A percentile compares a stretch with the other conserved stretches of the same genome.
phyloP scores from a whole-genome alignment of 2,329 filamentous ascomycete genomes.

The Ophiostoma pallidulum region DNA sequence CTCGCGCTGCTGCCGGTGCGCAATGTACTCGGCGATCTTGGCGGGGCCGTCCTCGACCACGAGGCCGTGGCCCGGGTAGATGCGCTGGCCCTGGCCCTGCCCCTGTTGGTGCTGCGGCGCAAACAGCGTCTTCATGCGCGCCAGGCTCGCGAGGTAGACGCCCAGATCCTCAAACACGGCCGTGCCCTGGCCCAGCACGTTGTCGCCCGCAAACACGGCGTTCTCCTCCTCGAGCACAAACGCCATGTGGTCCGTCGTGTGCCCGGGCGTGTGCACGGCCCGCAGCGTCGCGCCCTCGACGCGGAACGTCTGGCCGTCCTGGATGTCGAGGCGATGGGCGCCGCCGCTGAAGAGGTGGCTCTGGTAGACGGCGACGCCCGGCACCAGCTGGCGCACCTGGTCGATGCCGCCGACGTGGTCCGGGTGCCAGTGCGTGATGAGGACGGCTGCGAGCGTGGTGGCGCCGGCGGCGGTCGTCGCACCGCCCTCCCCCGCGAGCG shows the following conservation, averaged over 20 bases:
- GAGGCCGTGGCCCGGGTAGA: conserved; percentile 82
- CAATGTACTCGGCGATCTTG: conserved; percentile 74
- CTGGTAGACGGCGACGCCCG: conserved; percentile 54
- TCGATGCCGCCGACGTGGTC: conserved; percentile 81
- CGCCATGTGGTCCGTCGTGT: conserved; percentile 61
- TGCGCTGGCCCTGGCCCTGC: conserved; percentile 48
- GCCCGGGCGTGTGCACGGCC: conserved; percentile 58
- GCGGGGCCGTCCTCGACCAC: conserved; percentile 62
- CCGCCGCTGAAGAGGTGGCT: conserved; percentile 31
- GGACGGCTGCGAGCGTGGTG: conserved; percentile 55
- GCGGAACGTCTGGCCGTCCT: conserved; percentile 40
- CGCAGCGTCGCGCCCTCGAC: conserved; percentile 48
- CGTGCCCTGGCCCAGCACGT: conserved; percentile 64
- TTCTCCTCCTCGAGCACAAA: conserved; percentile 53
- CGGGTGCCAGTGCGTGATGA: conserved; percentile 87
- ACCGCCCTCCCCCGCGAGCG: conserved; percentile 59
- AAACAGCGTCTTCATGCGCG: conserved; percentile 50
- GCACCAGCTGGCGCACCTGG: conserved; percentile 50
- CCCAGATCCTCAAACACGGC: conserved; percentile 61
- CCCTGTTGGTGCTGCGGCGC: conserved; percentile 56
- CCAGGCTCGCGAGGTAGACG: conserved; percentile 51
- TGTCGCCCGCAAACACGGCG: conserved; percentile 65
- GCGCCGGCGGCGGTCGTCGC: too few species aligned
- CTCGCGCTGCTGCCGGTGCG: conserved; percentile 71
- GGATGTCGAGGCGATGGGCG: conserved; percentile 23